Evolutionary conservation across 129 eudicot genomes (phyloP).

Genomic region (Chrysanthemum seticuspe): DNA sequence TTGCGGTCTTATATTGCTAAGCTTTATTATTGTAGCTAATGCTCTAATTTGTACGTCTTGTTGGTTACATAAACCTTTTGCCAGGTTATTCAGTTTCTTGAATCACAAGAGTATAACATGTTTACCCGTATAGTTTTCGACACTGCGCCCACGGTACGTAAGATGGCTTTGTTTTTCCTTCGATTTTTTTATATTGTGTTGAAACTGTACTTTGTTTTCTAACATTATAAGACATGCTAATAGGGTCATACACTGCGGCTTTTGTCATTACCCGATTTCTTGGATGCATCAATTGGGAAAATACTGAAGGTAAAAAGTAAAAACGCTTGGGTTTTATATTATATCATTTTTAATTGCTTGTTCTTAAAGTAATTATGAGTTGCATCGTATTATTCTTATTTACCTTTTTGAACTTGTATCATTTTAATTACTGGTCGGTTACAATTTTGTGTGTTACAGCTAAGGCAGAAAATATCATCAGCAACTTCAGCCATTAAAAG

Average conservation of each 20-base stretch:
- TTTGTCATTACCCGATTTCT: constrained; percentile 90
- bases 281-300: constrained; percentile 95
- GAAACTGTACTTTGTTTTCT: constrained; percentile 6
- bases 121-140: constrained; percentile 86
- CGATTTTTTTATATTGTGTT: not conserved
- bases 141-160: constrained; percentile 84
- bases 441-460: constrained; percentile 47
- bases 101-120: constrained; percentile 70
- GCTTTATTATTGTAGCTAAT: not conserved
- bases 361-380: not conserved
- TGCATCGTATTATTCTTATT: not conserved
- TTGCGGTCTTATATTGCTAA: not conserved
- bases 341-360: not conserved
- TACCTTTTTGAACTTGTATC: not conserved
- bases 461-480: constrained; percentile 74
- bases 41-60: not conserved
- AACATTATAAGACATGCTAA: constrained; percentile 23
- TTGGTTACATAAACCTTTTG: constrained; percentile 23
- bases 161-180: not conserved
- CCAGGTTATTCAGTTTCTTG: constrained; percentile 92
- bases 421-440: not conserved
- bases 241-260: constrained; percentile 98
- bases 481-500: constrained; percentile 96
- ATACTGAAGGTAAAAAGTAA: constrained; percentile 74
- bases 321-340: not conserved